Conservation (phyloP, 345 rosid genomes). For the Eucalyptus virginea region DNA sequence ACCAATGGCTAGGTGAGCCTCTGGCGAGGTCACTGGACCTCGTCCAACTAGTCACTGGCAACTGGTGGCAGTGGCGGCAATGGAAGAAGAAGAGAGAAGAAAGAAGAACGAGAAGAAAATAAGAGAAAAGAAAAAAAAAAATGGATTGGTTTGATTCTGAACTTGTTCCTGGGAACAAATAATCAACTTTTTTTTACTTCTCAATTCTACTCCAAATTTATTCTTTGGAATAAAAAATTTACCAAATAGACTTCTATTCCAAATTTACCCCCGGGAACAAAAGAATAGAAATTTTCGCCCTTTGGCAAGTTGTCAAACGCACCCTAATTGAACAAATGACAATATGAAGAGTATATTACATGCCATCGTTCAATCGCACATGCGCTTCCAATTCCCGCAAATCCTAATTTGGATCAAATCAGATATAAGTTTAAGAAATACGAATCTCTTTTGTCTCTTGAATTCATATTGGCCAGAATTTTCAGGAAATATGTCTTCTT, state of each 20-base stretch:
- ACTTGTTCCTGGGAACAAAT: rapidly evolving
- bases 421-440: no score
- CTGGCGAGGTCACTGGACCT: rapidly evolving
- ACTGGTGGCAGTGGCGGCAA: rapidly evolving
- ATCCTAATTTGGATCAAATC: neutral
- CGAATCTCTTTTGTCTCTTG: no score
- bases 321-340: neutral
- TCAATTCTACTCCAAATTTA: no score
- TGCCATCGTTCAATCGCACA: neutral
- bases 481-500: neutral
- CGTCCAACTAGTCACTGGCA: rapidly evolving
- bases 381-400: neutral
- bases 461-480: no score
- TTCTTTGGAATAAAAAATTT: no score
- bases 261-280: rapidly evolving
- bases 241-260: rapidly evolving
- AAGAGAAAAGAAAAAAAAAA: no score
- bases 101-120: no score
- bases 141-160: rapidly evolving
- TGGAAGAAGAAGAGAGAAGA: no score
- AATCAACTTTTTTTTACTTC: no score
- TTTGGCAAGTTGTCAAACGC: no score
- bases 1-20: no score
- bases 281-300: rapidly evolving
- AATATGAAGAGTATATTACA: neutral